Evolutionary conservation across 208 protist species (phyloP).

Genomic region (Giardia duodenalis): DNA sequence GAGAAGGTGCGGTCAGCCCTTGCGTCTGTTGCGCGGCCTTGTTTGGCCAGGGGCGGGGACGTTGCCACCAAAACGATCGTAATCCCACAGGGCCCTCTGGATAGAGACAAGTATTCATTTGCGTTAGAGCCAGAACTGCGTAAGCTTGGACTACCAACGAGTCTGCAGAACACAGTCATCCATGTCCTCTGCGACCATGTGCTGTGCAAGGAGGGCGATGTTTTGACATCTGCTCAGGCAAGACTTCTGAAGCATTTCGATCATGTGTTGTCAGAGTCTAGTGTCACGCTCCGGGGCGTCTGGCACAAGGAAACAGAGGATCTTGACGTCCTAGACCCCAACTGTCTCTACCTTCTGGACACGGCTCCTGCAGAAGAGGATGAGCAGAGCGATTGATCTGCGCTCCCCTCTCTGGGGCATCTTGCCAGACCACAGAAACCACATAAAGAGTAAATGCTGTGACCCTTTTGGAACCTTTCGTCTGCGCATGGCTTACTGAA

Average conservation of each 20-base stretch:
- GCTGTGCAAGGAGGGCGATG: background rate
- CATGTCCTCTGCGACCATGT: background rate
- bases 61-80: conserved; percentile 18
- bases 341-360: background rate
- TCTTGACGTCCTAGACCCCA: background rate
- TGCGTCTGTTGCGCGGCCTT: background rate
- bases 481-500: no score
- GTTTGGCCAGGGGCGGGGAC: background rate
- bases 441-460: no score
- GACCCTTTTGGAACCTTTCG: no score
- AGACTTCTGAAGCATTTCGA: background rate
- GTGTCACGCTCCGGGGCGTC: background rate
- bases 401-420: no score
- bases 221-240: background rate
- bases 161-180: background rate
- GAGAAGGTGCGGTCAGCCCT: background rate
- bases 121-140: conserved; percentile 12
- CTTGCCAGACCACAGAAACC: no score
- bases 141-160: background rate
- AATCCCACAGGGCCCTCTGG: background rate
- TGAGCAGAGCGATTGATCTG: background rate
- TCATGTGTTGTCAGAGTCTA: background rate
- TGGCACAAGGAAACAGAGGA: background rate
- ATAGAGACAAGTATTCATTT: background rate
- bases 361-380: background rate